A percentile compares a stretch with the other conserved stretches of the same genome.
These are phyloP conservation scores for Hypoxylon intermedium DNA, from an alignment of 495 filamentous ascomycete genomes.

Conservation along the genomic window DNA sequence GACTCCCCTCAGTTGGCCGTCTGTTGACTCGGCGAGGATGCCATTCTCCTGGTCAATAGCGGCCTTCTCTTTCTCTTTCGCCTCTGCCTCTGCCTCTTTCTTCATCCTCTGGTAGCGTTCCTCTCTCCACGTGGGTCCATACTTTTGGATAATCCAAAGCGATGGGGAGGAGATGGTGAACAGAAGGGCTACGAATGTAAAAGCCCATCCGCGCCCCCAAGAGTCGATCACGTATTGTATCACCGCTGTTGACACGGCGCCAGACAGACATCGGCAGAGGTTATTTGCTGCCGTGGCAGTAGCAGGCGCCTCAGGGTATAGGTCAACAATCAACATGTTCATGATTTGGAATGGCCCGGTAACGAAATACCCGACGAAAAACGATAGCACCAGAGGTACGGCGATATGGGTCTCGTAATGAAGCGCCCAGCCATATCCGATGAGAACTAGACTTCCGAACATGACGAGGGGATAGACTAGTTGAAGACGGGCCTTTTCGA, in stretches of 20 bases:
- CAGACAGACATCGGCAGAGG: constrained; percentile 52
- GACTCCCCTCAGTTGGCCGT: constrained; percentile 4
- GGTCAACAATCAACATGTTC: constrained; percentile 56
- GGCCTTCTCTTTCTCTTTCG: constrained; percentile 14
- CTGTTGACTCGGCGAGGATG: not conserved
- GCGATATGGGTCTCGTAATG: constrained; percentile 53
- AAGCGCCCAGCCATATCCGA: constrained; percentile 67
- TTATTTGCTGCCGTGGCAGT: constrained; percentile 59
- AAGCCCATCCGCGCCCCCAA: constrained; percentile 57
- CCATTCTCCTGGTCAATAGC: constrained; percentile 1
- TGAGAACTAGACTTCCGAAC: constrained; percentile 49
- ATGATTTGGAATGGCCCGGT: constrained; percentile 62
- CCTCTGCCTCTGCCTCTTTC: constrained; percentile 34
- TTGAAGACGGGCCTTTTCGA: constrained; percentile 68
- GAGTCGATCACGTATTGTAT: constrained; percentile 51
- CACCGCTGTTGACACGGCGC: constrained; percentile 52
- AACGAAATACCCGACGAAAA: constrained; percentile 60
- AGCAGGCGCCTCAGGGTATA: constrained; percentile 54
- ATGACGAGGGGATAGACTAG: constrained; percentile 58
- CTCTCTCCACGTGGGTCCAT: constrained; percentile 53
- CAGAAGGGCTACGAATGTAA: constrained; percentile 52
- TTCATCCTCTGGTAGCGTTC: constrained; percentile 43
- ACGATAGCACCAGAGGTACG: constrained; percentile 62
- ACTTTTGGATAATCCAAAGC: constrained; percentile 48
- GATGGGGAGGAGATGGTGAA: constrained; percentile 46